Percentiles rank a stretch among this genome's conserved stretches.
phyloP scores from a whole-genome alignment of 768 basidiomycete species.

The Termitomyces bulborhizus region DNA sequence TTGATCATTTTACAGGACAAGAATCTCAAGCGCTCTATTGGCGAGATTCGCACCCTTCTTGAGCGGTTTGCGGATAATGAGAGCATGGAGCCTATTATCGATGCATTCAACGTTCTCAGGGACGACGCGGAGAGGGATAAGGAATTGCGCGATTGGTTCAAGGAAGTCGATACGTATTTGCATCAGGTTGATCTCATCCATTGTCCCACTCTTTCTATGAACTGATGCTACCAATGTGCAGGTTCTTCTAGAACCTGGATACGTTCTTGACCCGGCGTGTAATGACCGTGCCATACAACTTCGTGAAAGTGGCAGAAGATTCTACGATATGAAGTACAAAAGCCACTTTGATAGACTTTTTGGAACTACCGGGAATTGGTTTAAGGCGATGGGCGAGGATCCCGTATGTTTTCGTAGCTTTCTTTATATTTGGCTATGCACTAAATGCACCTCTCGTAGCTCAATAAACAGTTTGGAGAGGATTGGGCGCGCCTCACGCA shows the following conservation, averaged over 20 bases:
- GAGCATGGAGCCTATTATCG: constrained; percentile 61
- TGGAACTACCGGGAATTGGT: constrained; percentile 67
- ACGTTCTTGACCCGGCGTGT: constrained; percentile 75
- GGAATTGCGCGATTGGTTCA: constrained; percentile 72
- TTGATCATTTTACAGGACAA: constrained; percentile 33
- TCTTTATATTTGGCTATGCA: fast-evolving
- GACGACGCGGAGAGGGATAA: constrained; percentile 71
- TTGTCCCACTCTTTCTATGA: neutral
- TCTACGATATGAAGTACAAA: constrained; percentile 66
- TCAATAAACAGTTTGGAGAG: constrained; percentile 73
- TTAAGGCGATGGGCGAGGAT: constrained; percentile 80
- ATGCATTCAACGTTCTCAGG: constrained; percentile 66
- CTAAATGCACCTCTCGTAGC: constrained; percentile 11
- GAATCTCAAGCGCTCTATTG: constrained; percentile 46
- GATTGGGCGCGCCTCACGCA: constrained; percentile 79
- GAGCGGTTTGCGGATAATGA: constrained; percentile 85
- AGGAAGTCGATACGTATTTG: constrained; percentile 50
- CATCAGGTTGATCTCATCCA: constrained; percentile 42
- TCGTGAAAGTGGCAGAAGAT: constrained; percentile 63
- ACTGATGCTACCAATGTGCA: constrained; percentile 13
- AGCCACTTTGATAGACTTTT: constrained; percentile 79
- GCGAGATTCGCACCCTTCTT: constrained; percentile 71
- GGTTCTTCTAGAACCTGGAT: constrained; percentile 78
- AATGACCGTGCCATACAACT: constrained; percentile 58
- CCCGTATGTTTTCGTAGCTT: constrained; percentile 31